phyloP scores from a whole-genome alignment of 768 basidiomycete species.

The Lyophyllum decastes region DNA sequence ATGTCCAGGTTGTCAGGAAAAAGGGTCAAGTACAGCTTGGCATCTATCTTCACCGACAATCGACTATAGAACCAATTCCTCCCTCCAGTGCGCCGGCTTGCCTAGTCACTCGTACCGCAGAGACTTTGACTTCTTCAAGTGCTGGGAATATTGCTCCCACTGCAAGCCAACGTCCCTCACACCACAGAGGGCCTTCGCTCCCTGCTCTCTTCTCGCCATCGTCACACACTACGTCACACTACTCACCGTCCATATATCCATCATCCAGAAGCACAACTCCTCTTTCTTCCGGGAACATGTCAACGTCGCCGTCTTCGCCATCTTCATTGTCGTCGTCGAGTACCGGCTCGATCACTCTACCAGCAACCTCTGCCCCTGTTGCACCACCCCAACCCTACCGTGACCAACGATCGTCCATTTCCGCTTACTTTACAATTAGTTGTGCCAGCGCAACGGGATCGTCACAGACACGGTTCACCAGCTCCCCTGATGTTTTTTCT shows the following conservation, averaged over 20 bases:
- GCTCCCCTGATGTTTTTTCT: conserved; percentile 82
- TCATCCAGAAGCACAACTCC: conserved; percentile 46
- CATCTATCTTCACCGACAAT: conserved; percentile 87
- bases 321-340: conserved; percentile 17
- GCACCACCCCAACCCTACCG: conserved; percentile 71
- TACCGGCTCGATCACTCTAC: conserved; percentile 23
- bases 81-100: conserved; percentile 55
- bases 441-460: conserved; percentile 83
- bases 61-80: conserved; percentile 78
- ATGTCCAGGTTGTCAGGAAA: conserved; percentile 86
- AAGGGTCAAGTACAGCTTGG: conserved; percentile 77
- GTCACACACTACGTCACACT: conserved; percentile 35
- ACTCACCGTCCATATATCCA: conserved; percentile 49
- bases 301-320: conserved; percentile 23
- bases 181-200: conserved; percentile 33
- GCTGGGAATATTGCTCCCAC: conserved; percentile 8
- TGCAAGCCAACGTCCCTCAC: conserved; percentile 7
- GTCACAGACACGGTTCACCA: conserved; percentile 80
- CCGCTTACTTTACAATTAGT: conserved; percentile 82
- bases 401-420: conserved; percentile 68
- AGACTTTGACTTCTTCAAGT: conserved; percentile 1
- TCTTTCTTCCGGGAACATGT: conserved; percentile 16
- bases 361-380: conserved; percentile 44
- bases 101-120: conserved; percentile 8
- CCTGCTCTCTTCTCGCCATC: conserved; percentile 27